Base-by-base conservation (phyloP, 768 basidiomycete species). In the Pleurotus ostreatus region DNA sequence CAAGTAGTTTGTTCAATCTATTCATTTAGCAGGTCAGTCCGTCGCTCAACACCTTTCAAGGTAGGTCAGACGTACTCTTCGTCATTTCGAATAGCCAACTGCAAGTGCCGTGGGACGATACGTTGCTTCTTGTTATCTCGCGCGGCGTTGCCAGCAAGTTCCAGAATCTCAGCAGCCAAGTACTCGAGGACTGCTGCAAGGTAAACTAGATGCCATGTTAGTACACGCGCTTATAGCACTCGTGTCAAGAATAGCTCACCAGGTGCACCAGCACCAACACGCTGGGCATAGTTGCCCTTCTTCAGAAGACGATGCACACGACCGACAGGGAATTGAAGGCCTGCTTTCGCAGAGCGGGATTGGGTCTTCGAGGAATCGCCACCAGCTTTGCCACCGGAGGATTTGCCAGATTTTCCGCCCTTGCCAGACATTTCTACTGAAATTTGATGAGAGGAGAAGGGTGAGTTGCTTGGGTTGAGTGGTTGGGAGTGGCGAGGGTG, bases 21-120 rank as follows among this genome's bases (percentile, higher is more conserved):
- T 16, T 34, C n/a, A n/a, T 16, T 23, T 4, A 39, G 26, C 8
- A 9, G n/a, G 20, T 16, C 8, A 25, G 3, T 40, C 6, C 18
- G 26, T 6, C 2, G 8, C 37, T 30, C 9, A n/a, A 20, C 7
- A n/a, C 2, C n/a, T 5, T 12, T 38, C 16, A 41, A 22, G 18
- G 23, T 0, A 18, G 11, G 15, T 13, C 5, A 4, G 8, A 37
- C 76, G 43, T 59, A 87, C 86, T 89, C 92, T 69, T 94, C 92
- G 58, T 92, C 91, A 70, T 94, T 92, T 62, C 93, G 83, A 72
- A 95, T 92, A 61, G 94, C 93, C 55, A 95, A 84, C 67, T 95
- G 94, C 48, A 95, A 72, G 74, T 95, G 94, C 65, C 94, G 86
- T 55, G 93, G 94, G 20, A 94, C 90, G 64, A 95, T 94, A 87